A percentile compares a stretch with the other conserved stretches of the same genome.
phyloP scores from a whole-genome alignment of 2,329 filamentous ascomycete genomes.

The Alternaria ethzedia region DNA sequence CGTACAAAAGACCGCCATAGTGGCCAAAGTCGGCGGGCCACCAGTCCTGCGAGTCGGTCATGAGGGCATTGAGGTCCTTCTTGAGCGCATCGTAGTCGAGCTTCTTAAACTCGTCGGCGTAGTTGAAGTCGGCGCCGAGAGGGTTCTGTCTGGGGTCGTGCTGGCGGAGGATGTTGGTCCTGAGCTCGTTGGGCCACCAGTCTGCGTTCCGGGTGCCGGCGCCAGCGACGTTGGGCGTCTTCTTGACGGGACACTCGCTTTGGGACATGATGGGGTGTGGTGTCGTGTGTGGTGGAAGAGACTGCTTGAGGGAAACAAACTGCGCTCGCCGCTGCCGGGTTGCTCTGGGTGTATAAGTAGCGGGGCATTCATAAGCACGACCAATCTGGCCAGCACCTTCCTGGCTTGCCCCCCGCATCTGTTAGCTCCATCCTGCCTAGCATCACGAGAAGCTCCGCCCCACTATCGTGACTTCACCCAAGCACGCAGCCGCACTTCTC shows the following conservation, averaged over 20 bases:
- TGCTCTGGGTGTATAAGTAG: conserved; percentile 28
- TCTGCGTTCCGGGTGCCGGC: conserved; percentile 72
- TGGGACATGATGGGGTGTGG: conserved; percentile 38
- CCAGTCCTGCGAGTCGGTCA: conserved; percentile 81
- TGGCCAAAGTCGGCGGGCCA: conserved; percentile 85
- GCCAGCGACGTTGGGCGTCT: conserved; percentile 53
- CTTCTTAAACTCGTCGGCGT: conserved; percentile 73
- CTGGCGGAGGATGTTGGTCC: conserved; percentile 76
- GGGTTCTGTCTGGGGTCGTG: conserved; percentile 70
- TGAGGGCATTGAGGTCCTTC: conserved; percentile 72
- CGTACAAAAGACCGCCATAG: conserved; percentile 75
- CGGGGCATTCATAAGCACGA: conserved; percentile 38
- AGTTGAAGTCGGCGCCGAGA: conserved; percentile 71
- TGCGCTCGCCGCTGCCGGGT: conserved; percentile 3
- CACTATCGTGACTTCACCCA: conserved; percentile 9
- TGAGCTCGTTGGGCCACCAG: conserved; percentile 76
- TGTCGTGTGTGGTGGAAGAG: conserved; percentile 17
- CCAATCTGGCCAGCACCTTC: conserved; percentile 31
- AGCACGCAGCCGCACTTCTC: background rate
- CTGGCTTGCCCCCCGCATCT: conserved; percentile 32
- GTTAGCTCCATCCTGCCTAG: conserved; percentile 27
- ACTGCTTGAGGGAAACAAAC: conserved; percentile 11
- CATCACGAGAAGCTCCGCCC: conserved; percentile 15
- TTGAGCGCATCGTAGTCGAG: conserved; percentile 75
- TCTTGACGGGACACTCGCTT: conserved; percentile 45